These are phyloP conservation scores for Aspergillus taichungensis DNA, from an alignment of 495 filamentous ascomycete genomes.

Conservation along the genomic window DNA sequence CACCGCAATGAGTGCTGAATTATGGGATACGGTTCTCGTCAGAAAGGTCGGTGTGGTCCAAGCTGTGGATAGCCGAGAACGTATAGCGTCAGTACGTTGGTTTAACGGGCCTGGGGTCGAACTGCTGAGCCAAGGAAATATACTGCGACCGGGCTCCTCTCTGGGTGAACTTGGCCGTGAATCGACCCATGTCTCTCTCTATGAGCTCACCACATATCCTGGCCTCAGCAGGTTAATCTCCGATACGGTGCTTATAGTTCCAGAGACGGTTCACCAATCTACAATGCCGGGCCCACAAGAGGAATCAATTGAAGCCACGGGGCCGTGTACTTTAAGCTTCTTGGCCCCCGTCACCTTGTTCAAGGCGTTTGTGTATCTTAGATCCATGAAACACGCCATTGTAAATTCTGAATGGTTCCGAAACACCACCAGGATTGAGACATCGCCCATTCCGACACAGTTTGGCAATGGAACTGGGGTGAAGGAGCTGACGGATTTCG, in stretches of 20 bases:
- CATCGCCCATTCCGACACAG: slow-evolving; percentile 7
- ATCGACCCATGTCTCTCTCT: slow-evolving; percentile 46
- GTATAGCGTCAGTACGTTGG: slow-evolving; percentile 50
- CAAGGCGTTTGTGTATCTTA: slow-evolving; percentile 7
- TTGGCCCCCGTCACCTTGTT: slow-evolving; percentile 5
- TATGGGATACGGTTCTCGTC: slow-evolving; percentile 1
- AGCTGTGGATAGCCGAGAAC: slow-evolving; percentile 40
- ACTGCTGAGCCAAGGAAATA: slow-evolving; percentile 22
- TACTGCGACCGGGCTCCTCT: slow-evolving; percentile 21
- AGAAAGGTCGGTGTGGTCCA: slow-evolving; percentile 52
- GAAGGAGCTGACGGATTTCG: slow-evolving; percentile 30
- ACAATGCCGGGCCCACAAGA: neutral
- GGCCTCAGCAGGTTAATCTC: slow-evolving; percentile 34
- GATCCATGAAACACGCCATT: slow-evolving; percentile 9
- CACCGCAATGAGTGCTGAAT: slow-evolving; percentile 1
- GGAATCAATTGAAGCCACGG: neutral
- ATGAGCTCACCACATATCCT: slow-evolving; percentile 42
- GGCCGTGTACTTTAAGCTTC: slow-evolving; percentile 8
- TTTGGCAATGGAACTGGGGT: slow-evolving; percentile 3
- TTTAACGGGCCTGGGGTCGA: slow-evolving; percentile 35
- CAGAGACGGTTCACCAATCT: slow-evolving; percentile 15
- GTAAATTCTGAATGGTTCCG: slow-evolving; percentile 16
- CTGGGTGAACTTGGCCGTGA: slow-evolving; percentile 33
- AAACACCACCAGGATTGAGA: slow-evolving; percentile 9
- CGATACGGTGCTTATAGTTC: slow-evolving; percentile 43